Percentiles rank a stretch among this genome's conserved stretches.
Conservation (phyloP, 1,139 yeast genomes). For the Saccharomycopsis hybrid region DNA sequence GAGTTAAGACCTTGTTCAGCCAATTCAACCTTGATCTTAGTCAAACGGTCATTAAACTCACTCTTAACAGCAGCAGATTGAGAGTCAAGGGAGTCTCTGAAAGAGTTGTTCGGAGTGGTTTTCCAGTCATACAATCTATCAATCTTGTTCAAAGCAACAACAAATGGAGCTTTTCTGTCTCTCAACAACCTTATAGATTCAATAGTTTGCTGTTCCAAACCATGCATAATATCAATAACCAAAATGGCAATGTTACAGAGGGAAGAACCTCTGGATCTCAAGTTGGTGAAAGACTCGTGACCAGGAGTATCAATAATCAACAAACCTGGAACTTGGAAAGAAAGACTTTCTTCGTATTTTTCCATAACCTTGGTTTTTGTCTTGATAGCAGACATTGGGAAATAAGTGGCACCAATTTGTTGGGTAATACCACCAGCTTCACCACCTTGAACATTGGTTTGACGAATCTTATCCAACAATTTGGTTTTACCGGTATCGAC, state of each 20-base stretch:
- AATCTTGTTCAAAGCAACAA: constrained; percentile 94
- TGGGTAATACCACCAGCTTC: constrained; percentile 99
- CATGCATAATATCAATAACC: constrained; percentile 98
- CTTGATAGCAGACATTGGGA: constrained; percentile 92
- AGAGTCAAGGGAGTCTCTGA: constrained; percentile 84
- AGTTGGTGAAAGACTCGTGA: constrained; percentile 97
- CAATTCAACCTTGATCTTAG: constrained; percentile 80
- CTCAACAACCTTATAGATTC: constrained; percentile 89
- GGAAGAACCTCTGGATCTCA: constrained; percentile 98
- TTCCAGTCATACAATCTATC: constrained; percentile 98
- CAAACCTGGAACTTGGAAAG: constrained; percentile 92
- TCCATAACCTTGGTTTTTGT: constrained; percentile 91
- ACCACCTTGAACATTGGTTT: constrained; percentile 98
- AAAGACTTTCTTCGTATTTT: constrained; percentile 67
- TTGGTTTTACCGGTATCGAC: constrained; percentile 99
- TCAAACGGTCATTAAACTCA: constrained; percentile 85
- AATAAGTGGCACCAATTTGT: constrained; percentile 99
- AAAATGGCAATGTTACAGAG: constrained; percentile 97
- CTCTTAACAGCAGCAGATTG: constrained; percentile 83
- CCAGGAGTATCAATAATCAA: constrained; percentile 98
- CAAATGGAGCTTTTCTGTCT: constrained; percentile 96
- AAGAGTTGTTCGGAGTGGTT: constrained; percentile 80
- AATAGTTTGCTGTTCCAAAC: constrained; percentile 93
- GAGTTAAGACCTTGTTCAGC: constrained; percentile 99
- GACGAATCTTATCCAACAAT: constrained; percentile 92